Conservation (phyloP, 805 yeast genomes). For the Candida manassasensis region DNA sequence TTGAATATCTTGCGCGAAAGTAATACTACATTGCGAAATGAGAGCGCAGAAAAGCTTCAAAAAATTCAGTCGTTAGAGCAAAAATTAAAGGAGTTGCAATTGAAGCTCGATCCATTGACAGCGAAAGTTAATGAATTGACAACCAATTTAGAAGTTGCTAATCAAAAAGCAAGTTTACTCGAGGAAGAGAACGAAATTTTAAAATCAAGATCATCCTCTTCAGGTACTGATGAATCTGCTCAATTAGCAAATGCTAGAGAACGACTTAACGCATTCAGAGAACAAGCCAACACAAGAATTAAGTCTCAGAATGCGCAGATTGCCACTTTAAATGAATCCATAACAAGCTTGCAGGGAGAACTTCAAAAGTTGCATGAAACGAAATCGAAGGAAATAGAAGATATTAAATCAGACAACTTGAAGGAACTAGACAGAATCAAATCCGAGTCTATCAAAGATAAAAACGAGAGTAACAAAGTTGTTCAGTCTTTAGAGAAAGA, state of each 20-base stretch:
- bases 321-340: conserved; percentile 20
- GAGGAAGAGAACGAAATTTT: conserved; percentile 19
- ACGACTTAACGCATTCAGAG: conserved; percentile 14
- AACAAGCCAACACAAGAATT: conserved; percentile 21
- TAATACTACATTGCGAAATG: conserved; percentile 57
- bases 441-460: conserved; percentile 11
- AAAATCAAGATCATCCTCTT: conserved; percentile 8
- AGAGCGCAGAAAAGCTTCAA: conserved; percentile 25
- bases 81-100: conserved; percentile 25
- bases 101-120: conserved; percentile 43
- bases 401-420: conserved; percentile 14
- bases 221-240: conserved; percentile 15
- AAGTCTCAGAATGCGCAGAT: conserved; percentile 21
- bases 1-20: conserved; percentile 64
- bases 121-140: conserved; percentile 29
- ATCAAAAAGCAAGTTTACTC: conserved; percentile 10
- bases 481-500: conserved; percentile 5
- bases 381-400: conserved; percentile 7
- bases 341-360: conserved; percentile 20
- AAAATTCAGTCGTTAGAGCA: conserved; percentile 34
- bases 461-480: conserved; percentile 12
- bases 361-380: conserved; percentile 9
- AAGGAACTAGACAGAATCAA: conserved; percentile 19
- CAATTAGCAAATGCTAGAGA: conserved; percentile 22
- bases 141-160: conserved; percentile 13